Evolutionary conservation across 768 basidiomycete genomes (phyloP).

Genomic region (Leucogyrophana mollusca): DNA sequence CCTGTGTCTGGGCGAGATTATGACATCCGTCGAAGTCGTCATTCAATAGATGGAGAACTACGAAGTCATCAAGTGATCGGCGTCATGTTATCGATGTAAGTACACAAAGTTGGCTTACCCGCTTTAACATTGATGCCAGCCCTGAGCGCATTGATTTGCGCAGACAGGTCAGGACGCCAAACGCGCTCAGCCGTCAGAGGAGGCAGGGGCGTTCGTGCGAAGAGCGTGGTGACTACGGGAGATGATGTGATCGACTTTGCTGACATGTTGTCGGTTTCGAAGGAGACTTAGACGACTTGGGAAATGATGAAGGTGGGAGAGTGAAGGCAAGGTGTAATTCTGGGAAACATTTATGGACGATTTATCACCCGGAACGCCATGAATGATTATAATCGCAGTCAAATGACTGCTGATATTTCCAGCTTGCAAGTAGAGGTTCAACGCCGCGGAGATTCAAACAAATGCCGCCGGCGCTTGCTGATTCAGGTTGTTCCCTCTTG

Average conservation of each 20-base stretch:
- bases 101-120: conserved; percentile 4
- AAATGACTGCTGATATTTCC: too few species aligned
- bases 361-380: too few species aligned
- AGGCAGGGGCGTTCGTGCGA: conserved; percentile 12
- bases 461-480: too few species aligned
- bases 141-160: conserved; percentile 15
- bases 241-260: conserved; percentile 8
- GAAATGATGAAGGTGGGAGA: too few species aligned
- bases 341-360: too few species aligned
- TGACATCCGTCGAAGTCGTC: conserved; percentile 17
- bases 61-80: neutral
- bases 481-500: too few species aligned
- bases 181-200: conserved; percentile 12
- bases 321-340: too few species aligned
- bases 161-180: conserved; percentile 15
- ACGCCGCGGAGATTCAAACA: too few species aligned
- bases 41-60: conserved; percentile 20
- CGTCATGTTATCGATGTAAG: neutral
- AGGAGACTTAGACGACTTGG: too few species aligned
- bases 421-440: too few species aligned
- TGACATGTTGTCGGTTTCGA: too few species aligned
- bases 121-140: conserved; percentile 13
- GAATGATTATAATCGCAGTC: too few species aligned
- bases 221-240: conserved; percentile 12
- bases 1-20: conserved; percentile 15